phyloP scores from a whole-genome alignment of 164 flowering plant genomes.

The Dillenia turbinata region DNA sequence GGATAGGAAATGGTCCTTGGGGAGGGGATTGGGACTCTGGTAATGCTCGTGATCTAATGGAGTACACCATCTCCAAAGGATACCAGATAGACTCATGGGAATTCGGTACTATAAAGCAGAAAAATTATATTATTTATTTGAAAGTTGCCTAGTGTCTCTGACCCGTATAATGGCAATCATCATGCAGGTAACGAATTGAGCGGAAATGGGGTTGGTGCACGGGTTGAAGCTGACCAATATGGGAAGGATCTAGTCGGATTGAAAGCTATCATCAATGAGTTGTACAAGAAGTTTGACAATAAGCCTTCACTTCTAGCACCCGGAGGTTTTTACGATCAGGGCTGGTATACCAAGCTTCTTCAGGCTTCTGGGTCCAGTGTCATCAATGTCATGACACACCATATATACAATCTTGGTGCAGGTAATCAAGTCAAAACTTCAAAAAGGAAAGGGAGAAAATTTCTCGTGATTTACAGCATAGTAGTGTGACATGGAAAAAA shows the following conservation, averaged over 20 bases:
- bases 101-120: constrained; percentile 49
- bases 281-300: constrained; percentile 34
- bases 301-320: constrained; percentile 81
- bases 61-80: constrained; percentile 75
- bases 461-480: no score
- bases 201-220: constrained; percentile 77
- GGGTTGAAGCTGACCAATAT: constrained; percentile 64
- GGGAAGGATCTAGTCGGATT: constrained; percentile 68
- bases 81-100: constrained; percentile 87
- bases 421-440: constrained; percentile 22
- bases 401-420: constrained; percentile 79
- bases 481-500: no score
- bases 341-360: constrained; percentile 72
- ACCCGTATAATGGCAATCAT: no score
- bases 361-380: constrained; percentile 59
- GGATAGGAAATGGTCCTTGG: constrained; percentile 35
- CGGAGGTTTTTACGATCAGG: constrained; percentile 72
- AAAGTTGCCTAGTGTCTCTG: no score
- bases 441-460: no score
- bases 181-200: constrained; percentile 83
- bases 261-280: constrained; percentile 39
- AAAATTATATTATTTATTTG: neutral
- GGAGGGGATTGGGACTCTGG: constrained; percentile 74
- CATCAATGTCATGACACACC: constrained; percentile 71
- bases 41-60: constrained; percentile 61